Percentiles rank a stretch among this genome's conserved stretches.
Conservation (phyloP, 306 rosid genomes). For the Alnus glutinosa region DNA sequence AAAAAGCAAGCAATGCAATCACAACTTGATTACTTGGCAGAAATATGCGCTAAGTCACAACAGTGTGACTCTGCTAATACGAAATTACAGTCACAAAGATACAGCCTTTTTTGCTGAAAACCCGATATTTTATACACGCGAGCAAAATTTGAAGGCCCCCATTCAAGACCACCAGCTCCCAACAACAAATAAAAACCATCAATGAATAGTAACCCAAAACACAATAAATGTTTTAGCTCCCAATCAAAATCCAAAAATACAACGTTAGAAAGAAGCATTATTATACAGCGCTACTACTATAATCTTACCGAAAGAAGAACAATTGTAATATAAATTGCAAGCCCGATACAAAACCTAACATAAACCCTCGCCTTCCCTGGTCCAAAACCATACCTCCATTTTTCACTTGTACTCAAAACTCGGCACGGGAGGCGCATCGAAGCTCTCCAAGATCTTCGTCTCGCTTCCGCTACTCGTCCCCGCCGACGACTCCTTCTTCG, state of each 20-base stretch:
- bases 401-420: constrained; percentile 75
- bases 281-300: constrained; percentile 2
- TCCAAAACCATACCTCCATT: not conserved
- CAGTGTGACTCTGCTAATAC: not conserved
- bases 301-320: not conserved
- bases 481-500: constrained; percentile 45
- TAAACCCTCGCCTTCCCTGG: not conserved
- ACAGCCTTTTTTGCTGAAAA: not conserved
- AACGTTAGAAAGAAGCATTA: not conserved
- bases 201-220: not conserved
- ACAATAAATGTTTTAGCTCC: not conserved
- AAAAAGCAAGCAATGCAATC: not conserved
- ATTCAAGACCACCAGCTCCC: not conserved
- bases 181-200: not conserved
- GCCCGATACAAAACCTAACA: constrained; percentile 7
- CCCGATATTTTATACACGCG: not conserved
- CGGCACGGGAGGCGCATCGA: constrained; percentile 90
- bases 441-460: constrained; percentile 86
- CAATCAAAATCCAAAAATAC: constrained; percentile 8
- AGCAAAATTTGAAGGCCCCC: not conserved
- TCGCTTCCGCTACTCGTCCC: constrained; percentile 60
- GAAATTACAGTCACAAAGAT: not conserved
- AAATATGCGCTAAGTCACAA: not conserved
- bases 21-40: not conserved
- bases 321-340: not conserved